These are phyloP conservation scores for Saturnispora saitoi DNA, from an alignment of 805 yeast species.

Conservation along the genomic window DNA sequence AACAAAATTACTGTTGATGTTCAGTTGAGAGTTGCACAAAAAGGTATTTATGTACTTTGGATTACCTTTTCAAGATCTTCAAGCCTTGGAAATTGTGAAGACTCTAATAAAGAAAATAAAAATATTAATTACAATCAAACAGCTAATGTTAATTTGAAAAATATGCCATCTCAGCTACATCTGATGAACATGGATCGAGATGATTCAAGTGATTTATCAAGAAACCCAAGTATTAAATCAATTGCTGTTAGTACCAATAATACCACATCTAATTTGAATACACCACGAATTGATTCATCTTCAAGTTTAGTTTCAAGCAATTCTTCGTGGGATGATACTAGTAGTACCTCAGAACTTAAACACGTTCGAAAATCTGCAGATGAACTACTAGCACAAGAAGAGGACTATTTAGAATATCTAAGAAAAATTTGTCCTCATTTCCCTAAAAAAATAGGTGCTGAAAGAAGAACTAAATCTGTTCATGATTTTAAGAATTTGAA, in stretches of 20 bases:
- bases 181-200: constrained; percentile 7
- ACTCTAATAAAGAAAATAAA: background rate
- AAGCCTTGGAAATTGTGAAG: background rate
- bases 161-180: constrained; percentile 9
- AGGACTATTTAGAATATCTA: constrained; percentile 27
- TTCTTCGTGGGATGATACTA: constrained; percentile 8
- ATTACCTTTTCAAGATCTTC: constrained; percentile 63
- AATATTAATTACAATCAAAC: background rate
- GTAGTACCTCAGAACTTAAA: background rate
- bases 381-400: constrained; percentile 10
- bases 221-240: background rate
- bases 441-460: constrained; percentile 55
- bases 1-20: constrained; percentile 58
- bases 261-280: constrained; percentile 3
- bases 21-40: constrained; percentile 64
- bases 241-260: background rate
- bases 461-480: constrained; percentile 62
- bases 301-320: constrained; percentile 1
- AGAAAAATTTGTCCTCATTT: constrained; percentile 24
- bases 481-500: constrained; percentile 63
- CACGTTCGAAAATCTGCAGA: background rate
- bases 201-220: constrained; percentile 5
- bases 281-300: constrained; percentile 4
- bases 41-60: constrained; percentile 65
- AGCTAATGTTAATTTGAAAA: background rate